Evolutionary conservation across 768 basidiomycete genomes (phyloP), one percentile per base, ranked within the genome.

Genomic region (Auricularia sp.): DNA sequence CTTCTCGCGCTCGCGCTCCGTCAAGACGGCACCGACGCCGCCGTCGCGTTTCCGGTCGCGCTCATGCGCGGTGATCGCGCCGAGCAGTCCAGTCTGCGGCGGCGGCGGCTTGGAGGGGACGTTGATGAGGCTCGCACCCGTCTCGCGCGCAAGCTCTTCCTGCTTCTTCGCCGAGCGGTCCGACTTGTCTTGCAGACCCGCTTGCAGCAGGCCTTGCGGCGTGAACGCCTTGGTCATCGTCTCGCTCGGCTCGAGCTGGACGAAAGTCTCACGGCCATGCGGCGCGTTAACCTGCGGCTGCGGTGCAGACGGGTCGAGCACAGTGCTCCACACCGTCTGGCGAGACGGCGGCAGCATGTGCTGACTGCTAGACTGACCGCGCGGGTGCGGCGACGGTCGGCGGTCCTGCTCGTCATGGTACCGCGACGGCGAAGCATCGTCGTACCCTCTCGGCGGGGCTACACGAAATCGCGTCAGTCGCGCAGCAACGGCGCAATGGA

Each of bases 91-190:
- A 54, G 90, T 92, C 76, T 96, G 94, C 7, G 97, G 95, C 2
- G 93, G 92, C 0, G 92, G 94, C 0, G 95, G 94, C 73, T 96
- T 96, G 71, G 87, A 85, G 3, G 92, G 93, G n/a, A 99, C 92
- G 73, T 96, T 95, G 78, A 98, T 87, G 63, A 98, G 82, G 3
- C 94, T 93, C 16, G 85, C 90, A 35, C 97, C 97, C 6, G 82
- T 87, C 76, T 97, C 95, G 42, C 95, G 82, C 10, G 97, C 97
- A 11, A 92, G 76, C 74, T 97, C 92, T 74, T 99, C 96, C 71
- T 98, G 94, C 63, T 89, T 83, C 75, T 95, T 95, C 2, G 97
- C 97, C 36, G 94, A 97, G 42, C 96, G 85, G 72, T 97, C 94
- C 73, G 95, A 88, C 74, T 93, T 93, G 73, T 98, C 95, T 71